These are phyloP conservation scores for Wallemia hederae DNA, from an alignment of 1,284 basidiomycete genomes.

Conservation along the genomic window DNA sequence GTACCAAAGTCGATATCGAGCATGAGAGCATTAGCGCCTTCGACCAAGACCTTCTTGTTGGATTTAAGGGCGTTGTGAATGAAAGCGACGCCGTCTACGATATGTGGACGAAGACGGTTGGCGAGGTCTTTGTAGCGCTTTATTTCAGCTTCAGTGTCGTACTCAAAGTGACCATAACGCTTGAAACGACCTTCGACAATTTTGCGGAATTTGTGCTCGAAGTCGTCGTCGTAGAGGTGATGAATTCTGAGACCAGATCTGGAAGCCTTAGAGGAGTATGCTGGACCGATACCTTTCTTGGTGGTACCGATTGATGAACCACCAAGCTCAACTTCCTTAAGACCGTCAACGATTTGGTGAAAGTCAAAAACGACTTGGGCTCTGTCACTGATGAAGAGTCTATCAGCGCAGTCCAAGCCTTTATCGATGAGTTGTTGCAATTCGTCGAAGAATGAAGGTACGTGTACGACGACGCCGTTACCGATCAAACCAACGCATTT, in stretches of 20 bases:
- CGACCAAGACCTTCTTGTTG: conserved; percentile 54
- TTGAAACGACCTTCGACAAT: conserved; percentile 93
- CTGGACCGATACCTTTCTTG: conserved; percentile 90
- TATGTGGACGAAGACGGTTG: conserved; percentile 55
- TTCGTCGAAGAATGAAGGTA: conserved; percentile 85
- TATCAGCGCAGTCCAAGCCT: conserved; percentile 57
- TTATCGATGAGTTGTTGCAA: conserved; percentile 59
- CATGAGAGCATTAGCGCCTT: conserved; percentile 95
- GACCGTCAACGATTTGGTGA: conserved; percentile 93
- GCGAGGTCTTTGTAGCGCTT: conserved; percentile 69
- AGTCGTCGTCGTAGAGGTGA: conserved; percentile 74
- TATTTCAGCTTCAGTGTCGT: conserved; percentile 93
- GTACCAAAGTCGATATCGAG: conserved; percentile 94
- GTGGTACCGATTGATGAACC: conserved; percentile 88
- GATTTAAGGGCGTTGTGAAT: conserved; percentile 46
- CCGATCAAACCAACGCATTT: conserved; percentile 68
- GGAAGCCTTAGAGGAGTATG: conserved; percentile 90
- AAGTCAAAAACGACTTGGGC: conserved; percentile 96
- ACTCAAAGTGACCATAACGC: conserved; percentile 91
- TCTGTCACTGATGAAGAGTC: conserved; percentile 79
- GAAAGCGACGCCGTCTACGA: conserved; percentile 61
- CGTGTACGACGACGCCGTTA: conserved; percentile 73
- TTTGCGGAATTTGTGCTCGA: conserved; percentile 74
- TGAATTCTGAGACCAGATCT: conserved; percentile 84
- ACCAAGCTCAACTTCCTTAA: conserved; percentile 92